These are phyloP conservation scores for Puccinia coronata DNA, from an alignment of 1,284 basidiomycete species.

Conservation along the genomic window DNA sequence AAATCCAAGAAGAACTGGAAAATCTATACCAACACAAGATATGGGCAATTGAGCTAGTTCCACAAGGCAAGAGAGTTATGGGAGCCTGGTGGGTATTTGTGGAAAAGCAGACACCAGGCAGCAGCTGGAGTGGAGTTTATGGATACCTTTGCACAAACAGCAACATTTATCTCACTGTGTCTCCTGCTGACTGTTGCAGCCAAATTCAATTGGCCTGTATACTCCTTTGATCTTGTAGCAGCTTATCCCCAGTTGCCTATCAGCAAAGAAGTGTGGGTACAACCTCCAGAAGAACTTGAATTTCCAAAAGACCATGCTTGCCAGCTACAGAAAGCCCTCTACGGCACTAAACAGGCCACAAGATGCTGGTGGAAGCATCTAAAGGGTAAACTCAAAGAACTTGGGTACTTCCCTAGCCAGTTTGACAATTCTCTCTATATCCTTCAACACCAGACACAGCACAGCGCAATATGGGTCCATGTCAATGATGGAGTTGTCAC, in stretches of 20 bases:
- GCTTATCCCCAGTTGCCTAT: conserved; percentile 11
- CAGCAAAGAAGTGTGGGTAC: too few relatives aligned
- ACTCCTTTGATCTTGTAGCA: conserved; percentile 38
- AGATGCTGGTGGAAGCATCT: conserved; percentile 34
- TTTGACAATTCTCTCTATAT: neutral
- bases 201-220: too few relatives aligned
- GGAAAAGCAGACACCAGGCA: neutral
- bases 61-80: neutral
- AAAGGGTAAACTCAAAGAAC: neutral
- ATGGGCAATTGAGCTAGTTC: neutral
- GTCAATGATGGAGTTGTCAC: too few relatives aligned
- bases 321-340: conserved; percentile 16
- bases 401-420: conserved; percentile 14
- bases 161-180: conserved; percentile 19
- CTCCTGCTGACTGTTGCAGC: conserved; percentile 5
- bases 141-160: conserved; percentile 32
- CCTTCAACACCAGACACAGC: neutral
- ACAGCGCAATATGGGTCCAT: neutral
- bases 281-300: neutral
- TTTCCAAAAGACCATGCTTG: neutral
- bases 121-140: neutral
- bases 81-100: conserved; percentile 3
- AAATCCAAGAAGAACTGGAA: conserved; percentile 17
- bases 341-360: conserved; percentile 17
- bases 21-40: neutral